Percentiles rank a stretch among this genome's conserved stretches.
These are phyloP conservation scores for Leccinum olivaceopallidum DNA, from an alignment of 768 basidiomycete genomes.

Conservation along the genomic window DNA sequence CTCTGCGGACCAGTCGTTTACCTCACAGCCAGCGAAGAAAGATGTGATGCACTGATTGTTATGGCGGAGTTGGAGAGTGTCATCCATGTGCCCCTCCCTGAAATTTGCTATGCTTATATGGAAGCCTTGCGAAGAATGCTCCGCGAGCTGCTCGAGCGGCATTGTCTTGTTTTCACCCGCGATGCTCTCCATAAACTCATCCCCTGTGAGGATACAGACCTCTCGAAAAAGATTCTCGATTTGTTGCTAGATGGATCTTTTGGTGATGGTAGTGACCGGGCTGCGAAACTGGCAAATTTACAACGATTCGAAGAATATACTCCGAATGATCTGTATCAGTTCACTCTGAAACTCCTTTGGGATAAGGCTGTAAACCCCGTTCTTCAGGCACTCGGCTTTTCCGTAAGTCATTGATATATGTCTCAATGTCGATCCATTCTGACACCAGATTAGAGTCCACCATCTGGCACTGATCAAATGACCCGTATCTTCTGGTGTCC, in stretches of 20 bases:
- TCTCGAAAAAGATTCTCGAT: neutral
- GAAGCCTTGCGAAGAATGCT: neutral
- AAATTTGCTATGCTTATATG: neutral
- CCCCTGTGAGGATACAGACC: rapidly evolving
- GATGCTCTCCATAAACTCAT: rapidly evolving
- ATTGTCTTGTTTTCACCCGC: neutral
- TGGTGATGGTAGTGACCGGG: neutral
- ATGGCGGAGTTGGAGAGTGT: neutral
- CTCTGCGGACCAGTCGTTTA: neutral
- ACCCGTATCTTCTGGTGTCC: no score
- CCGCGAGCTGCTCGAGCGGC: neutral
- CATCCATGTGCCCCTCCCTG: neutral
- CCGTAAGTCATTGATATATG: rapidly evolving
- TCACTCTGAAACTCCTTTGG: no score
- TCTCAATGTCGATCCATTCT: no score
- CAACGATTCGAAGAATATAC: no score
- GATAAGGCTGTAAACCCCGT: no score
- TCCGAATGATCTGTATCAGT: neutral
- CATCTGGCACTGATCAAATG: no score
- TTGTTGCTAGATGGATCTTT: neutral
- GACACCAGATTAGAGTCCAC: no score
- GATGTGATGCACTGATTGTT: neutral
- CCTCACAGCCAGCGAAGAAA: neutral
- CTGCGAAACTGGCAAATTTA: no score
- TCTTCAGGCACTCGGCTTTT: neutral